Evolutionary conservation across 495 filamentous ascomycete genomes (phyloP).

Genomic region (Choiromyces venosus): DNA sequence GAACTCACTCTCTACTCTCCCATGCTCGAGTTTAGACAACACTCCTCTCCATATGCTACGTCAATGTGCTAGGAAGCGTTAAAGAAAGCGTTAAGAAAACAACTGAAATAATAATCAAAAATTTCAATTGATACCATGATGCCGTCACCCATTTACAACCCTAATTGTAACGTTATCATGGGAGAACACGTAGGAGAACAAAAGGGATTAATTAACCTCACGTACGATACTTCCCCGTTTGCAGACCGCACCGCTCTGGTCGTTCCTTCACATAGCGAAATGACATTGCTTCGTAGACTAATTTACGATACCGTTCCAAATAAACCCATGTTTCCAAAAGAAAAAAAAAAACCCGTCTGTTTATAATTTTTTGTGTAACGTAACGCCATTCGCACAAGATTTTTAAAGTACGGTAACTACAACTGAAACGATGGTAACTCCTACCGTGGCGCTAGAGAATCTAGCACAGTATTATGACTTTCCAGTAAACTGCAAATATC

Average conservation of each 20-base stretch:
- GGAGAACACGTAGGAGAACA: background rate
- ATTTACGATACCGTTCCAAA: background rate
- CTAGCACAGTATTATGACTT: background rate
- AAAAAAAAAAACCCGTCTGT: background rate
- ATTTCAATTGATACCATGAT: background rate
- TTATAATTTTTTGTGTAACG: background rate
- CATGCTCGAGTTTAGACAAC: background rate
- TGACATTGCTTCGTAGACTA: background rate
- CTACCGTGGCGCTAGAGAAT: background rate
- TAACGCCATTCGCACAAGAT: background rate
- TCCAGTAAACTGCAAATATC: background rate
- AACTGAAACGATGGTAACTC: background rate
- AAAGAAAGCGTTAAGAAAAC: background rate
- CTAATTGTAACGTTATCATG: background rate
- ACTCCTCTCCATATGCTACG: background rate
- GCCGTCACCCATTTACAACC: background rate
- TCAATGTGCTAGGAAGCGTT: background rate
- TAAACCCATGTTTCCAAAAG: background rate
- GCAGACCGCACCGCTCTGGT: background rate
- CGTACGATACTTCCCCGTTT: background rate
- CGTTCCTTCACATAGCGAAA: background rate
- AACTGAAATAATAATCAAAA: background rate
- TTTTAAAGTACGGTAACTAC: background rate
- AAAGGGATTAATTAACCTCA: background rate
- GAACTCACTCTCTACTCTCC: background rate